Evolutionary conservation across 805 yeast genomes (phyloP).

Genomic region (Candida sakaeoensis): DNA sequence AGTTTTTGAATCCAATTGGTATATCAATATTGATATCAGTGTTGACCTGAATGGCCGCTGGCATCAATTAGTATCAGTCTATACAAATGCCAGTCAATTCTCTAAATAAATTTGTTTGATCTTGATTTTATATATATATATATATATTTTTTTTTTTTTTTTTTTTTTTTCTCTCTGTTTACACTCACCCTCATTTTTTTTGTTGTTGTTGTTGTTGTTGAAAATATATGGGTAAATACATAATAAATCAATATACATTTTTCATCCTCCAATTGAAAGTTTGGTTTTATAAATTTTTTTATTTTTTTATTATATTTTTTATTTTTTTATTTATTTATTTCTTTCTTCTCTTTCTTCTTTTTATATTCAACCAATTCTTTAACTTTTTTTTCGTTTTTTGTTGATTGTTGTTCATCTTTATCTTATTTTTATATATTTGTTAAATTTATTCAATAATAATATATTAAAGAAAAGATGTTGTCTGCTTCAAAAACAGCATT

Average conservation of each 20-base stretch:
- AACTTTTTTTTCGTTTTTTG: too few relatives aligned
- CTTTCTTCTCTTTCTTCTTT: not conserved
- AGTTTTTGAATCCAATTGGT: too few relatives aligned
- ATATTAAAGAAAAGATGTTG: constrained; percentile 26
- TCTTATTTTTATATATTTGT: too few relatives aligned
- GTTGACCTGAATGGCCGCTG: too few relatives aligned
- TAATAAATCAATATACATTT: constrained; percentile 2
- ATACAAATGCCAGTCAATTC: too few relatives aligned
- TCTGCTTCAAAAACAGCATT: constrained; percentile 37
- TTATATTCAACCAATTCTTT: constrained; percentile 2
- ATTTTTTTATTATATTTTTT: not conserved
- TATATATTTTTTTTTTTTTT: too few relatives aligned
- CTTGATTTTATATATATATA: too few relatives aligned
- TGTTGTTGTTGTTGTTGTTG: not conserved
- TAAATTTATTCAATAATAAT: not conserved
- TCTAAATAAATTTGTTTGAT: too few relatives aligned
- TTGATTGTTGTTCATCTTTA: not conserved
- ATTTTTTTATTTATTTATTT: too few relatives aligned
- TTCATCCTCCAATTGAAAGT: constrained; percentile 3
- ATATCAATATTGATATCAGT: too few relatives aligned
- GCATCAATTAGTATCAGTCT: too few relatives aligned
- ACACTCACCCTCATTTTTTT: not conserved
- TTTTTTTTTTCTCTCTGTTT: not conserved
- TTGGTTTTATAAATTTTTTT: constrained; percentile 1
- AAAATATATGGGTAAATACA: not conserved